phyloP scores from a whole-genome alignment of 2,329 filamentous ascomycete genomes.

The Calcarisporium arbuscula region DNA sequence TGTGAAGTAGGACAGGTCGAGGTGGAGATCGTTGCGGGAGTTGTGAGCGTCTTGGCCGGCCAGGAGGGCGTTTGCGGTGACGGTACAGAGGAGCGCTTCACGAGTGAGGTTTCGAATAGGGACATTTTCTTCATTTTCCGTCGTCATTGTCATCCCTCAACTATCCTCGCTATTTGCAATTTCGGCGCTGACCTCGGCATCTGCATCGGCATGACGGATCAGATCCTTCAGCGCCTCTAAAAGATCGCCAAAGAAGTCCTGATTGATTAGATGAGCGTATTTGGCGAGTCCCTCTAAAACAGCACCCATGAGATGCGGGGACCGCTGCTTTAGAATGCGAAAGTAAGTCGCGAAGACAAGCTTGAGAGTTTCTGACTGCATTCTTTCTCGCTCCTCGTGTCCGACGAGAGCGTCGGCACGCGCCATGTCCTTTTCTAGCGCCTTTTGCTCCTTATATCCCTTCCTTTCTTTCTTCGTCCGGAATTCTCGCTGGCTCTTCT shows the following conservation, averaged over 20 bases:
- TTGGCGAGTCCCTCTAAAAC: constrained; percentile 90
- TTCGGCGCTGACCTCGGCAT: constrained; percentile 33
- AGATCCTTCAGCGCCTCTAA: constrained; percentile 92
- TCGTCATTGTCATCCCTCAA: constrained; percentile 33
- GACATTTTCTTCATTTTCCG: constrained; percentile 36
- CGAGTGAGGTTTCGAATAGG: constrained; percentile 67
- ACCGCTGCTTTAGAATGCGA: constrained; percentile 78
- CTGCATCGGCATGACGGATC: constrained; percentile 65
- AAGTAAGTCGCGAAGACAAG: constrained; percentile 95
- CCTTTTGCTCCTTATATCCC: constrained; percentile 74
- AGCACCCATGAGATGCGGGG: constrained; percentile 86
- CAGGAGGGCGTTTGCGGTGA: constrained; percentile 93
- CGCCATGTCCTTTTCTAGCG: constrained; percentile 86
- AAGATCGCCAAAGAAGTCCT: constrained; percentile 96
- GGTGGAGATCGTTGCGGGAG: constrained; percentile 70
- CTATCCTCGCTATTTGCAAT: constrained; percentile 24
- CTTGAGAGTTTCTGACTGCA: constrained; percentile 94
- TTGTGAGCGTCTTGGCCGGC: constrained; percentile 90
- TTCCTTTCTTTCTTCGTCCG: constrained; percentile 86
- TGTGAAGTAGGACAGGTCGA: constrained; percentile 94
- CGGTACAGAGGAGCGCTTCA: constrained; percentile 86
- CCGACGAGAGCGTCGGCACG: constrained; percentile 86
- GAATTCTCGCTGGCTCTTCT: constrained; percentile 70
- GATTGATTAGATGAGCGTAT: constrained; percentile 95
- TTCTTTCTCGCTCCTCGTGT: constrained; percentile 86